Evolutionary conservation across 371 early-diverging fungal genomes (phyloP), one percentile per base, ranked within the genome.

Genomic region (Mucor indicus): DNA sequence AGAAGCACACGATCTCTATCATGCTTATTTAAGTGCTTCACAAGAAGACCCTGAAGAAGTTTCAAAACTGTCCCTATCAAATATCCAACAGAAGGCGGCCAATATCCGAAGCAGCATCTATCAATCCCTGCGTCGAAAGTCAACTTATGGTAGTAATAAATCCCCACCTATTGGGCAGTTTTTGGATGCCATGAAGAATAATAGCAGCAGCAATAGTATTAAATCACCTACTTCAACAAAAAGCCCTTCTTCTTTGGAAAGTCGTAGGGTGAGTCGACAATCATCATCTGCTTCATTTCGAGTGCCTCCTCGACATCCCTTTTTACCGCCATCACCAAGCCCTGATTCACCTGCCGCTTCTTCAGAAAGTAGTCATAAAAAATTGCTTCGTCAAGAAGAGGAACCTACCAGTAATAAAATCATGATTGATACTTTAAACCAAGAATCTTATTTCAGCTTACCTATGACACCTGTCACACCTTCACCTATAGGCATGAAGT

Each of bases 61-160:
- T 29, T 6, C 30, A 29, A 12, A 29, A n/a, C n/a, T n/a, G n/a
- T n/a, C n/a, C n/a, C n/a, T n/a, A n/a, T n/a, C n/a, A n/a, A 38
- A 50, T 20, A 49, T 64, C 10, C 48, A 52, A 19, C 44, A 55
- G 44, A 56, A 57, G 13, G 53, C 71, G 15, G 65, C 65, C 1
- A 64, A 64, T 1, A 33, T 67, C 8, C 43, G 42, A 24, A 69
- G 50, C n/a, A 64, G 54, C 0, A 24, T 73, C 12, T 49, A 55
- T 23, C 61, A 64, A 49, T 69, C 73, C 3, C n/a, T 73, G 10
- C 56, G 72, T 21, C 55, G 63, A 37, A 55, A 60, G 25, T 56
- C 67, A 30, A 36, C 33, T n/a, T 11, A 27, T 5, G 11, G 11
- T 27, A 51, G 37, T 31, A 32, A 29, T 11, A 38, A 31, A 6